phyloP scores from a whole-genome alignment of 257 asterid species.

The Jasminum sambac region DNA sequence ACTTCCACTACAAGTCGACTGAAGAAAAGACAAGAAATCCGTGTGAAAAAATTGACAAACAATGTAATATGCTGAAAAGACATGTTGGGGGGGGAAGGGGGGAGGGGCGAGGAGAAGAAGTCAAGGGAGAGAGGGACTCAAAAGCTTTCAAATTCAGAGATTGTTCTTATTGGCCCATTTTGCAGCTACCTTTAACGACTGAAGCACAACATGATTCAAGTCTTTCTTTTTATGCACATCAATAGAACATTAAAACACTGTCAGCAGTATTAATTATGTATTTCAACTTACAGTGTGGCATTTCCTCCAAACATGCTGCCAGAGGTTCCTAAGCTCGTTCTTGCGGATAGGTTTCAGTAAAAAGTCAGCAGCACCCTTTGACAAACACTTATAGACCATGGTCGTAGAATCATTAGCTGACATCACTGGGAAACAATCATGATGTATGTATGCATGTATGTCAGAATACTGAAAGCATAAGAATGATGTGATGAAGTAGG shows the following conservation, averaged over 20 bases:
- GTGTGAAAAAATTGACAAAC: neutral
- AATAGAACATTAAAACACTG: conserved; percentile 10
- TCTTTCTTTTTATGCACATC: neutral
- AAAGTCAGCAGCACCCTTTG: conserved; percentile 95
- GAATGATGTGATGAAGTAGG: neutral
- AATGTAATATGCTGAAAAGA: neutral
- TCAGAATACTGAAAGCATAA: neutral
- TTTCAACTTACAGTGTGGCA: conserved; percentile 75
- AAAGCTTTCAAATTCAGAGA: neutral
- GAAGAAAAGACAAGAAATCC: conserved; percentile 20
- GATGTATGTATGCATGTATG: neutral
- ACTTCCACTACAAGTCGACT: conserved; percentile 97
- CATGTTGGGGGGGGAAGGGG: too few relatives aligned
- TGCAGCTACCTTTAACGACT: neutral
- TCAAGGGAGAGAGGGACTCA: too few relatives aligned
- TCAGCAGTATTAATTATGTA: conserved; percentile 6
- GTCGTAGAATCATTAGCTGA: conserved; percentile 93
- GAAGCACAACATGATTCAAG: neutral
- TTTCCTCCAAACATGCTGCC: conserved; percentile 99
- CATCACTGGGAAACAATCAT: conserved; percentile 77
- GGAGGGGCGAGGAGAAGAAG: too few relatives aligned
- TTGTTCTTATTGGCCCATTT: neutral
- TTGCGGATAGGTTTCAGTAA: conserved; percentile 88
- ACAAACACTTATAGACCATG: conserved; percentile 83
- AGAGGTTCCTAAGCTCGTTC: conserved; percentile 89